Base-by-base conservation (phyloP, 2,329 filamentous ascomycete species). In the Pseudocercospora musae region DNA sequence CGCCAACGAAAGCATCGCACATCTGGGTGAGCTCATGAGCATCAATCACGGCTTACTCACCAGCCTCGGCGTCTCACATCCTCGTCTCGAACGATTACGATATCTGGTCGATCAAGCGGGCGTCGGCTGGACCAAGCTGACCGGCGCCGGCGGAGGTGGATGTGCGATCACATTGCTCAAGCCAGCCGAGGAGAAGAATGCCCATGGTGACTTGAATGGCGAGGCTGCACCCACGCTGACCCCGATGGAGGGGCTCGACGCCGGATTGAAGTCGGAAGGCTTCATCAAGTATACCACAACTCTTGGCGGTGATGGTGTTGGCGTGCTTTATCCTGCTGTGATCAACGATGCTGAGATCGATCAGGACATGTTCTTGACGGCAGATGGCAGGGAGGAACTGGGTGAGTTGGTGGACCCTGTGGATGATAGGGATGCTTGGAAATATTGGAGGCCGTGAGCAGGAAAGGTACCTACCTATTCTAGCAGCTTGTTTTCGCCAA, bases 81-180 rank as follows among this genome's bases (percentile, higher is more conserved):
- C 95, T 0, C 88, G 92, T 52, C 83, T 99, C 25, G 95, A 99
- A 78, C 87, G 94, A 31, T 88, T 99, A 69, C 87, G 95, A 65
- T 94, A 96, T 78, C 81, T 99, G 25, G 89, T 96, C 54, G 94
- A 99, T 69, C 87, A 95, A 70, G 86, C 92, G 60, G 90, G 89
- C 44, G 90, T 97, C 60, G 95, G 95, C 29, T 99, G 93, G 93
- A 97, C 95, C 11, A 99, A 99, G 76, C 84, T 99, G 61, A 99
- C 95, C 0, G 95, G 95, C 33, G 95, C 95, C 1, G 95, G 95
- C 21, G 96, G 95, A 11, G 96, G 95, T 60, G 95, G 95, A 2
- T 98, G 96, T 77, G 94, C 93, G 2, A 98, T 99, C 69, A 96
- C 94, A 0, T 81, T 99, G 3, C 81, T 99, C 54, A 89, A 89